phyloP scores from a whole-genome alignment of 1,139 yeast genomes.

The Arxiozyma slooffiae region DNA sequence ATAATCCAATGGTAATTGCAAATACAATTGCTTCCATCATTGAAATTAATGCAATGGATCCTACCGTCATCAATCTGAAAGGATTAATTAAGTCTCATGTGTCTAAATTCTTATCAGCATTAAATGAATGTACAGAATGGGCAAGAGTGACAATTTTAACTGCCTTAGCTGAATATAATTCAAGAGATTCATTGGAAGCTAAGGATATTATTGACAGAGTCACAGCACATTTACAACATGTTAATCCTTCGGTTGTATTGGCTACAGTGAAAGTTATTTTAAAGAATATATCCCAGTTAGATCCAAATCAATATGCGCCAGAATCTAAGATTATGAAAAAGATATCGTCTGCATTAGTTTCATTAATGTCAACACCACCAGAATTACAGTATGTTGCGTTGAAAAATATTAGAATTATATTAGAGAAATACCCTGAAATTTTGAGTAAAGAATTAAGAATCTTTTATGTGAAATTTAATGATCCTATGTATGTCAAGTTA shows the following conservation, averaged over 20 bases:
- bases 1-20: constrained; percentile 95
- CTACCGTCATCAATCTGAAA: constrained; percentile 32
- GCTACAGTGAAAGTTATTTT: constrained; percentile 77
- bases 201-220: constrained; percentile 83
- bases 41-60: constrained; percentile 68
- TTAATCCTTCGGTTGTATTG: constrained; percentile 89
- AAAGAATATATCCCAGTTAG: constrained; percentile 41
- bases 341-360: constrained; percentile 84
- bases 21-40: constrained; percentile 81
- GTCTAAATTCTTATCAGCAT: constrained; percentile 55
- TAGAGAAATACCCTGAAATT: constrained; percentile 79
- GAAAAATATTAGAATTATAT: constrained; percentile 79
- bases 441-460: constrained; percentile 76
- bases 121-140: constrained; percentile 98
- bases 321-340: constrained; percentile 41
- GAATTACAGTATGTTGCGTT: constrained; percentile 95
- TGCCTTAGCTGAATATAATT: constrained; percentile 64
- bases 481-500: constrained; percentile 84
- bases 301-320: constrained; percentile 3
- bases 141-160: constrained; percentile 86
- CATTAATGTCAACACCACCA: constrained; percentile 76
- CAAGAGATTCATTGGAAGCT: constrained; percentile 53
- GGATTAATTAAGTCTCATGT: constrained; percentile 34
- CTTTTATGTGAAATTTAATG: constrained; percentile 87
- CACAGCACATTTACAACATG: constrained; percentile 94